These are phyloP conservation scores for Dioscorea zingiberensis DNA, from an alignment of 106 monocot species.

Conservation along the genomic window DNA sequence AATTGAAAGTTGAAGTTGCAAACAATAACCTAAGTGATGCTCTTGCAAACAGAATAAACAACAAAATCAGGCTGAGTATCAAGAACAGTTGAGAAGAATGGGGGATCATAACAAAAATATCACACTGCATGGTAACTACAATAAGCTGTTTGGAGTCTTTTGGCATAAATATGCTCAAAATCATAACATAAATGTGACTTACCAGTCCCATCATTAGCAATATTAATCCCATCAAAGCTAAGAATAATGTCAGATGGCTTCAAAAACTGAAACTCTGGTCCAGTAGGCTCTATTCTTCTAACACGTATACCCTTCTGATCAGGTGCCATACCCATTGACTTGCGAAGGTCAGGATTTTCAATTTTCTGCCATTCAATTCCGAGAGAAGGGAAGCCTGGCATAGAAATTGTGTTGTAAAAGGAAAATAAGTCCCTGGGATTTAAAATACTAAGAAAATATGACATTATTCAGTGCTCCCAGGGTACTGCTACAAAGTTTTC, in stretches of 20 bases:
- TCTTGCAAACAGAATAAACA: too few relatives aligned
- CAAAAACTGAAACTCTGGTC: constrained; percentile 72
- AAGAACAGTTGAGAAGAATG: too few relatives aligned
- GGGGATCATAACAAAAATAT: too few relatives aligned
- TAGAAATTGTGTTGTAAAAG: not conserved
- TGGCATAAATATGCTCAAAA: too few relatives aligned
- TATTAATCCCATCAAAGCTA: constrained; percentile 94
- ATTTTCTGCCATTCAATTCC: constrained; percentile 99
- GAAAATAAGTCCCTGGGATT: not conserved
- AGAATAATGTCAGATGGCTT: constrained; percentile 92
- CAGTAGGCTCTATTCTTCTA: constrained; percentile 88
- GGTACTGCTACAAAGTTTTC: too few relatives aligned
- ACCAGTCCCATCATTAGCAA: constrained; percentile 99
- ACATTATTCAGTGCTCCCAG: too few relatives aligned
- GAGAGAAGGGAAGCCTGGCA: constrained; percentile 82
- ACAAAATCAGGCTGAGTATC: too few relatives aligned
- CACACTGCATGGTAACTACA: not conserved
- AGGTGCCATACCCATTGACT: constrained; percentile 85
- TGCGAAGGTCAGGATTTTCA: constrained; percentile 98
- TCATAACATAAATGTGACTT: too few relatives aligned
- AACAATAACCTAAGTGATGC: too few relatives aligned
- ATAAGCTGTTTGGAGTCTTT: too few relatives aligned
- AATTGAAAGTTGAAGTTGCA: too few relatives aligned
- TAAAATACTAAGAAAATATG: too few relatives aligned
- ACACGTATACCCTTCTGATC: constrained; percentile 92